phyloP scores from a whole-genome alignment of 768 basidiomycete genomes.

The Tylopilus subfusipes region DNA sequence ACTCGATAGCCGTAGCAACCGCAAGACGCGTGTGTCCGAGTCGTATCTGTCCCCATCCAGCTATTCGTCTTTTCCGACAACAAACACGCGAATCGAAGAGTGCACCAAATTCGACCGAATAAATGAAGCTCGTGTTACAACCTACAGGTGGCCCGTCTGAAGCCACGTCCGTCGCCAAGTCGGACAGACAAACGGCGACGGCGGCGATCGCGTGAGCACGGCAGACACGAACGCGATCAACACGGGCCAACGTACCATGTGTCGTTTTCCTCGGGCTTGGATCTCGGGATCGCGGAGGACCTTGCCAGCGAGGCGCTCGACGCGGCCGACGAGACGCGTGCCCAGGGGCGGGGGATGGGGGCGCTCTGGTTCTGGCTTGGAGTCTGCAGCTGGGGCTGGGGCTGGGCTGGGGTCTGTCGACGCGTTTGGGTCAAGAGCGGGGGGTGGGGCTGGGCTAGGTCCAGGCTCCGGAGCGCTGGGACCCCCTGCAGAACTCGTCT shows the following conservation, averaged over 20 bases:
- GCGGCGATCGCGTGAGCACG: not conserved
- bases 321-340: slow-evolving; percentile 8
- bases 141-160: slow-evolving; percentile 3
- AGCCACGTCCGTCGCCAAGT: too few relatives aligned
- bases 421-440: not conserved
- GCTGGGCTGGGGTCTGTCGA: not conserved
- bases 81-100: too few relatives aligned
- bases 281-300: slow-evolving; percentile 19
- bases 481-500: not conserved
- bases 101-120: too few relatives aligned
- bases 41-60: too few relatives aligned
- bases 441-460: not conserved
- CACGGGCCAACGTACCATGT: slow-evolving; percentile 5
- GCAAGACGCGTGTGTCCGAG: too few relatives aligned
- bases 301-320: slow-evolving; percentile 17
- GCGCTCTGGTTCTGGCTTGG: too few relatives aligned
- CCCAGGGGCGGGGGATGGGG: not conserved
- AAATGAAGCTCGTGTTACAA: too few relatives aligned
- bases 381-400: not conserved
- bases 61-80: too few relatives aligned
- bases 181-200: too few relatives aligned
- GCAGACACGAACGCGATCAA: too few relatives aligned
- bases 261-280: slow-evolving; percentile 16
- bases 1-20: too few relatives aligned
- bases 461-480: not conserved